These are phyloP conservation scores for Rhodotorula diobovata DNA, from an alignment of 768 basidiomycete genomes.

Conservation along the genomic window DNA sequence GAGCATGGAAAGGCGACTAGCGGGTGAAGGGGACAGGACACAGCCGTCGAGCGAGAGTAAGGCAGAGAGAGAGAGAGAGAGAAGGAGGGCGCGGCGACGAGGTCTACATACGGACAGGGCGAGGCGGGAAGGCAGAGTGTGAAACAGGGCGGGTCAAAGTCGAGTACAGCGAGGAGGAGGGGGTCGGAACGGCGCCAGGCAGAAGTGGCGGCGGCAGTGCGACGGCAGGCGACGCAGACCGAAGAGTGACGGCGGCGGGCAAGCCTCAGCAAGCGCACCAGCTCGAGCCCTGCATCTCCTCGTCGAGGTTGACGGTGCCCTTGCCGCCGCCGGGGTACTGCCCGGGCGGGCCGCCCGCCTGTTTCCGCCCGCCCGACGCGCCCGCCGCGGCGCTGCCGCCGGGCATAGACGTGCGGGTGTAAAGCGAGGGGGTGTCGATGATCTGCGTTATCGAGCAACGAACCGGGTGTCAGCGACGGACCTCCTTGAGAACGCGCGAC, in stretches of 20 bases:
- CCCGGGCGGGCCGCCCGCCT: conserved; percentile 12
- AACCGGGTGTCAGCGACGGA: too few species aligned
- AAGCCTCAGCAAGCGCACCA: conserved; percentile 35
- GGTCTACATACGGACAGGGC: neutral
- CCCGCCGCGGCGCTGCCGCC: neutral
- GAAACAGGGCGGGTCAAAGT: too few species aligned
- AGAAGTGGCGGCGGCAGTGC: neutral
- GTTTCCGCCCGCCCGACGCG: neutral
- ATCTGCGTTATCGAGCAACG: conserved; percentile 27
- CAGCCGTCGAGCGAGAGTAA: too few species aligned
- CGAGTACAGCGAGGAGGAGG: neutral
- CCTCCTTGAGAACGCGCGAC: too few species aligned
- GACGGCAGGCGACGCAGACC: neutral
- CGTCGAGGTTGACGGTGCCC: conserved; percentile 27
- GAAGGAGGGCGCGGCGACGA: neutral
- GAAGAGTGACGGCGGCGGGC: too few species aligned
- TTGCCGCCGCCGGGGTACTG: conserved; percentile 7
- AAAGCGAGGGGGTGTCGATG: conserved; percentile 36
- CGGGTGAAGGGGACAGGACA: too few species aligned
- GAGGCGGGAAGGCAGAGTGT: too few species aligned
- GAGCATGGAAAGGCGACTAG: neutral
- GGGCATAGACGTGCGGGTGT: conserved; percentile 14
- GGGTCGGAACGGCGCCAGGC: neutral
- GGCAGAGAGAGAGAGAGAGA: neutral
- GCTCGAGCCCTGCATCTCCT: conserved; percentile 23